These are phyloP conservation scores for Elaeagnus macrophylla DNA, from an alignment of 306 rosid genomes.

Conservation along the genomic window DNA sequence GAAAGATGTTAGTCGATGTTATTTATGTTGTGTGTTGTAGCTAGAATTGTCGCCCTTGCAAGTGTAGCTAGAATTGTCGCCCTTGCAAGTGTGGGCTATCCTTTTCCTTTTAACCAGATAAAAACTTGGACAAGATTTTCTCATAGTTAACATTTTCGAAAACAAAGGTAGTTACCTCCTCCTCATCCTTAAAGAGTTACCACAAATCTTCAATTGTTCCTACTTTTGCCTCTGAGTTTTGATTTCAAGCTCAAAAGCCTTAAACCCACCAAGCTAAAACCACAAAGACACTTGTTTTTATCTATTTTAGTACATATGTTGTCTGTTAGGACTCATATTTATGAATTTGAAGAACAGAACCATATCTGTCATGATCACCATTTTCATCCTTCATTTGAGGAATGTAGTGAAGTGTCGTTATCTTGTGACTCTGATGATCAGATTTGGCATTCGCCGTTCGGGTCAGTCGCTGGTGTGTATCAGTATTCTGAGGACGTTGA, in stretches of 20 bases:
- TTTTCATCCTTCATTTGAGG: constrained; percentile 3
- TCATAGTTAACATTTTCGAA: too few species aligned
- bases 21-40: too few species aligned
- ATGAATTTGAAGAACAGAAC: not conserved
- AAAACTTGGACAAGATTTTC: too few species aligned
- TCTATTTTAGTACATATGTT: constrained; percentile 13
- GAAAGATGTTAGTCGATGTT: too few species aligned
- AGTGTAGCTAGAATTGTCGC: too few species aligned
- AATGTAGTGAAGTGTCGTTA: constrained; percentile 5
- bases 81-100: too few species aligned
- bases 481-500: constrained; percentile 14
- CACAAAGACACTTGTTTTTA: constrained; percentile 5
- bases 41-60: too few species aligned
- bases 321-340: constrained; percentile 10
- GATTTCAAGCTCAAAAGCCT: not conserved
- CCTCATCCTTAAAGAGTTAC: too few species aligned
- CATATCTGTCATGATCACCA: not conserved
- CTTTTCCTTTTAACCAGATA: too few species aligned
- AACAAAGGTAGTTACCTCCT: too few species aligned
- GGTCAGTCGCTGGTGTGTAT: constrained; percentile 12
- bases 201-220: too few species aligned
- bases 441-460: constrained; percentile 22
- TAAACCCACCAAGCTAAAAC: not conserved
- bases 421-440: constrained; percentile 26
- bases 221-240: too few species aligned